A percentile compares a stretch with the other conserved stretches of the same genome.
These are phyloP conservation scores for Fusarium proliferatum DNA, from an alignment of 2,329 filamentous ascomycete species.

Conservation along the genomic window DNA sequence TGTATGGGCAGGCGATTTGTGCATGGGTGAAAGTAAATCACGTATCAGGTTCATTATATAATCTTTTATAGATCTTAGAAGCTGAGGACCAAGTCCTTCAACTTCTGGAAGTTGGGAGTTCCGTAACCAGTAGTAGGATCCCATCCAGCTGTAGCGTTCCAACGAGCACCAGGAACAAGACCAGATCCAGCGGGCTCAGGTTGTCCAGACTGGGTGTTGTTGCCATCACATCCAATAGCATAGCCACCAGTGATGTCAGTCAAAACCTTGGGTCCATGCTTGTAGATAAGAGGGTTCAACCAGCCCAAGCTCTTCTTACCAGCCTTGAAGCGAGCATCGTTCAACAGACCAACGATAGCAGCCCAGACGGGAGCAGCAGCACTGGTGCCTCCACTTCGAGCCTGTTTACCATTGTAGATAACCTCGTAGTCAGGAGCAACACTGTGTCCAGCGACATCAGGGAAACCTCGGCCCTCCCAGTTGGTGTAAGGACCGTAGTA, in stretches of 20 bases:
- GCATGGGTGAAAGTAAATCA: background rate
- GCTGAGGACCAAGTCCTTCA: conserved; percentile 23
- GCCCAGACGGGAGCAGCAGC: conserved; percentile 62
- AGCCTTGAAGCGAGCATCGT: conserved; percentile 57
- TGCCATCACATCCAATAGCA: conserved; percentile 46
- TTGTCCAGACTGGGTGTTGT: conserved; percentile 33
- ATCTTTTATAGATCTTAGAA: background rate
- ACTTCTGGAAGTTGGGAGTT: conserved; percentile 35
- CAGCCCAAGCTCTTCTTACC: conserved; percentile 60
- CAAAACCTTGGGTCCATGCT: conserved; percentile 30
- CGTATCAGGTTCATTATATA: background rate
- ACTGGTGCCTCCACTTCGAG: conserved; percentile 51
- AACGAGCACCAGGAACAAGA: conserved; percentile 29
- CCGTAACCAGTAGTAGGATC: conserved; percentile 37
- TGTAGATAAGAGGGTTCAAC: conserved; percentile 60
- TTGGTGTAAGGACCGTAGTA: conserved; percentile 49
- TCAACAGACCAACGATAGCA: conserved; percentile 59
- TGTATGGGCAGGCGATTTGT: fast-evolving
- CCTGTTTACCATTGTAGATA: conserved; percentile 42
- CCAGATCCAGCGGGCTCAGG: conserved; percentile 27
- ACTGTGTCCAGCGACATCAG: conserved; percentile 55
- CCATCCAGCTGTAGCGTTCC: conserved; percentile 40
- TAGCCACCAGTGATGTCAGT: conserved; percentile 47
- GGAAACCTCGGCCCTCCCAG: conserved; percentile 55
- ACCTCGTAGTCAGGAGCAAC: conserved; percentile 65